Conservation (phyloP, 441 rosid genomes). For the Aleurites moluccanus region DNA sequence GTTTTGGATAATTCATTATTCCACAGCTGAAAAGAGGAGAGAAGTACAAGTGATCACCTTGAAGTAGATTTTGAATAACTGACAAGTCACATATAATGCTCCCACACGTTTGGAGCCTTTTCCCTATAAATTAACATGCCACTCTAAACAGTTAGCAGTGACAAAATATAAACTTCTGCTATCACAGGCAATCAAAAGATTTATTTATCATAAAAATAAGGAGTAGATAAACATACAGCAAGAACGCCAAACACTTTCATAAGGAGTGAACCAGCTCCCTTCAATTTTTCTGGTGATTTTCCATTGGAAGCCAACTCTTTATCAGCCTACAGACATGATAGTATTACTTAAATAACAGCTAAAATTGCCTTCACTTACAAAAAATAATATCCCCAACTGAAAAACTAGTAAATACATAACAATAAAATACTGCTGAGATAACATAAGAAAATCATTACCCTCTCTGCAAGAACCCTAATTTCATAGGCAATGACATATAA, state of each 20-base stretch:
- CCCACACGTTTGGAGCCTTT: conserved; percentile 96
- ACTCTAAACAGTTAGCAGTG: conserved; percentile 16
- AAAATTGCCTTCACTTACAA: neutral
- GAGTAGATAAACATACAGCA: conserved; percentile 60
- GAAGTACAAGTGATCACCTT: conserved; percentile 49
- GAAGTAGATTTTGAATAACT: conserved; percentile 89
- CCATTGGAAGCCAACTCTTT: conserved; percentile 71
- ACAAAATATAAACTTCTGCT: neutral
- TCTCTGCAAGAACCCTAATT: conserved; percentile 81
- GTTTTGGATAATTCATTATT: neutral
- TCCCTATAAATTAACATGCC: conserved; percentile 52
- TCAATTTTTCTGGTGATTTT: conserved; percentile 87
- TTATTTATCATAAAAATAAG: neutral
- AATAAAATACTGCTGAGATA: neutral
- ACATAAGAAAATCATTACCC: conserved; percentile 37
- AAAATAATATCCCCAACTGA: neutral
- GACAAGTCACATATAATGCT: conserved; percentile 93
- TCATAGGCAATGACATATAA: conserved; percentile 79
- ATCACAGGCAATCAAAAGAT: neutral
- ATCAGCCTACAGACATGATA: conserved; percentile 60
- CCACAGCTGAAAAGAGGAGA: conserved; percentile 2
- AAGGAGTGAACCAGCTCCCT: conserved; percentile 92
- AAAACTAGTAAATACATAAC: neutral
- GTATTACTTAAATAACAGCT: neutral
- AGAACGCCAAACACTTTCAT: conserved; percentile 96